Evolutionary conservation across 2,329 filamentous ascomycete genomes (phyloP), one percentile per base, ranked within the genome.

Genomic region (Epichloe hybrida): DNA sequence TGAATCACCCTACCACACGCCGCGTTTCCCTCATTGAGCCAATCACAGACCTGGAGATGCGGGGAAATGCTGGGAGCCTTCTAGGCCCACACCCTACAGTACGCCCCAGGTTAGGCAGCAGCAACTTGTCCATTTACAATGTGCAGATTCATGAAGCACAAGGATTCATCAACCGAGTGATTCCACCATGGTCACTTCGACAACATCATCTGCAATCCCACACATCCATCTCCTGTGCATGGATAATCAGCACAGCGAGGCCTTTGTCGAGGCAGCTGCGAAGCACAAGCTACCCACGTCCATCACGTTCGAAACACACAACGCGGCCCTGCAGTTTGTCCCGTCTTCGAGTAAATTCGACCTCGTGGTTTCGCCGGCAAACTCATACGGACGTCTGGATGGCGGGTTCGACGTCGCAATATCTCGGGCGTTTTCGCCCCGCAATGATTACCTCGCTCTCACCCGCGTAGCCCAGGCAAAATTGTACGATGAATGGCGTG

Each of bases 401-500:
- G 76, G 76, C 31, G 72, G 68, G 46, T 79, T 77, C 54, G 74
- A 78, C 59, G 71, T 76, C 54, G 75, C 75, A 23, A 73, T 79
- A 50, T 76, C 74, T 0, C 65, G 67, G 35, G 66, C 67, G 11
- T 71, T 77, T 53, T 70, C 71, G 1, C 73, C 72, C 0, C 53
- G 54, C 3, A 57, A 68, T 23, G 66, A 72, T 49, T 77, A 77
- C 54, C 55, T 66, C 20, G 72, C 72, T 1, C 65, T 78, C 1
- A 77, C 74, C 0, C 58, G 62, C 6, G 68, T 65, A 6, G 72
- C 65, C 1, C 75, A 78, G 56, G 47, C 48, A 0, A 61, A 62
- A 0, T 58, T 79, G 1, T 78, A 77, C 52, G 58, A 68, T 3
- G 62, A 66, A 49, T 75, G 68, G 64, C 64, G 70, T 12, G 75